Evolutionary conservation across 1,139 yeast genomes (phyloP).

Genomic region (Lodderomyces theae): DNA sequence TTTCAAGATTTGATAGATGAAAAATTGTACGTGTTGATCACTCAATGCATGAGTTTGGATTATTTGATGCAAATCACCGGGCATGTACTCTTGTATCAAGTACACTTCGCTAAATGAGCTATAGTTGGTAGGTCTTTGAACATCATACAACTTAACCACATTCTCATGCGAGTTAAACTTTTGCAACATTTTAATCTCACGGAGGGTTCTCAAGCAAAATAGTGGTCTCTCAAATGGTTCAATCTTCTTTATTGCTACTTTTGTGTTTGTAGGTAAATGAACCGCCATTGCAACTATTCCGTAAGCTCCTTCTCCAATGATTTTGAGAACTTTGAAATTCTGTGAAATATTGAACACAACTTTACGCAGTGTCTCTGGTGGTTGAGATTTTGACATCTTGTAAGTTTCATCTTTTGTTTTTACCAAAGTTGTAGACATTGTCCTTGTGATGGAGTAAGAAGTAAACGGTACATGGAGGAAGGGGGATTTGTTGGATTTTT

Average conservation of each 20-base stretch:
- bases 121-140: slow-evolving; percentile 79
- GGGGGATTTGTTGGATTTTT: background rate
- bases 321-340: slow-evolving; percentile 73
- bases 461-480: too few species aligned
- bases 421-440: background rate
- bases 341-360: slow-evolving; percentile 85
- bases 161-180: slow-evolving; percentile 85
- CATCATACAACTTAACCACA: slow-evolving; percentile 84
- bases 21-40: slow-evolving; percentile 93
- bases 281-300: slow-evolving; percentile 94
- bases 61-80: slow-evolving; percentile 88
- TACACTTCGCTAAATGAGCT: slow-evolving; percentile 84
- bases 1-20: slow-evolving; percentile 84
- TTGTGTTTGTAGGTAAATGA: slow-evolving; percentile 82
- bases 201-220: slow-evolving; percentile 84
- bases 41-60: slow-evolving; percentile 80
- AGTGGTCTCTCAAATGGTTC: slow-evolving; percentile 91
- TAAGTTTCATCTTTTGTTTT: background rate
- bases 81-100: slow-evolving; percentile 93
- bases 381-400: background rate
- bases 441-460: too few species aligned
- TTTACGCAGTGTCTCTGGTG: slow-evolving; percentile 28
- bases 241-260: slow-evolving; percentile 92
- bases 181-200: slow-evolving; percentile 83
- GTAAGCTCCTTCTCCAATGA: slow-evolving; percentile 98